These are phyloP conservation scores for Cyberlindnera galapagoensis DNA, from an alignment of 805 yeast species.

Conservation along the genomic window DNA sequence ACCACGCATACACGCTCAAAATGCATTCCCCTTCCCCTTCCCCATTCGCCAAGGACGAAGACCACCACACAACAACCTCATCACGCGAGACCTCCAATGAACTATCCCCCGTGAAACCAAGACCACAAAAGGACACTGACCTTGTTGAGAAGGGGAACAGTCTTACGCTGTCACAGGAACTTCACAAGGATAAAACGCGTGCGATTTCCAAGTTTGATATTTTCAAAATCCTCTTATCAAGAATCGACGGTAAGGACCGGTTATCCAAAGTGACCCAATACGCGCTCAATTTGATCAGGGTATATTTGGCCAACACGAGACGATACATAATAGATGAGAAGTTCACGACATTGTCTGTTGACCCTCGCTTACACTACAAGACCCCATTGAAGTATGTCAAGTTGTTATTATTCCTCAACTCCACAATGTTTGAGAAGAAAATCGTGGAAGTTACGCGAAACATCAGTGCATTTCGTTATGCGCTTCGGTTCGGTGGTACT, in stretches of 20 bases:
- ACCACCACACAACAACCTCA: slow-evolving; percentile 3
- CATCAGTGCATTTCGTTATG: slow-evolving; percentile 55
- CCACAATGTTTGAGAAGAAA: slow-evolving; percentile 29
- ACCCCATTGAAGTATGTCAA: slow-evolving; percentile 21
- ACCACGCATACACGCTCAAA: slow-evolving; percentile 13
- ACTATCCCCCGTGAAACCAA: slow-evolving; percentile 10
- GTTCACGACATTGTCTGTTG: slow-evolving; percentile 20
- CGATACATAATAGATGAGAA: slow-evolving; percentile 24
- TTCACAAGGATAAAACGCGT: slow-evolving; percentile 4
- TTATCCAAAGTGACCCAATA: slow-evolving; percentile 60
- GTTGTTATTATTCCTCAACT: slow-evolving; percentile 21
- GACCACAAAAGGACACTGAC: not conserved
- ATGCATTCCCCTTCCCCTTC: slow-evolving; percentile 21
- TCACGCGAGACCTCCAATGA: slow-evolving; percentile 1
- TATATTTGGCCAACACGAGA: slow-evolving; percentile 38
- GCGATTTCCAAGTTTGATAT: slow-evolving; percentile 30
- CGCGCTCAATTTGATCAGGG: slow-evolving; percentile 43
- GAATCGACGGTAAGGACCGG: slow-evolving; percentile 65
- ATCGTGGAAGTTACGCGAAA: slow-evolving; percentile 39
- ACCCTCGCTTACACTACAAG: slow-evolving; percentile 23
- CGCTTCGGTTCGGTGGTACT: slow-evolving; percentile 62
- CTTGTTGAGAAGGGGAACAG: not conserved
- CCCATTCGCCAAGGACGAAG: slow-evolving; percentile 9
- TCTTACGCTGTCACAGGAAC: slow-evolving; percentile 8
- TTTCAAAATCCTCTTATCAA: slow-evolving; percentile 45